A percentile compares a stretch with the other conserved stretches of the same genome.
Evolutionary conservation across 2,329 filamentous ascomycete species (phyloP).

Genomic region (Cryphonectria naterciae): DNA sequence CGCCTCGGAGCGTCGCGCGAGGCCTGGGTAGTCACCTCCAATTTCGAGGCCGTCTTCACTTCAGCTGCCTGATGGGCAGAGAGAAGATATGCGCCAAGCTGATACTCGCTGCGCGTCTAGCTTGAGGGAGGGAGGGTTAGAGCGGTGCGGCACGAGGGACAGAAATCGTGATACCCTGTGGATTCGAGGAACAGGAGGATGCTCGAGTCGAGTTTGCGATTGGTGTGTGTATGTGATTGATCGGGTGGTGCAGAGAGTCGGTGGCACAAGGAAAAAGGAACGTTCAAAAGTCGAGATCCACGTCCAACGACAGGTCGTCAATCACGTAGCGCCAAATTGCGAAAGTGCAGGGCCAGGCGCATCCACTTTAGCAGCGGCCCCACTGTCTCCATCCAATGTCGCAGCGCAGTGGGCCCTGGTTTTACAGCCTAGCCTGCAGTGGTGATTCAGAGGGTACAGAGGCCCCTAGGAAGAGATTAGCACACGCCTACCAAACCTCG

Average conservation of each 20-base stretch:
- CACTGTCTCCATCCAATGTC: conserved; percentile 9
- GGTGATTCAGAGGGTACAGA: background rate
- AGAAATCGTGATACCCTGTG: background rate
- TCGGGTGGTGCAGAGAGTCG: background rate
- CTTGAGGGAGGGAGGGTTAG: background rate
- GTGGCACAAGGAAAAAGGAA: background rate
- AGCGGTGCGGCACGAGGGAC: background rate
- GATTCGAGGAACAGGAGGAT: background rate
- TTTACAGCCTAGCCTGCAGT: conserved; percentile 7
- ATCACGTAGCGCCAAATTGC: conserved; percentile 4
- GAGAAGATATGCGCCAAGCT: background rate
- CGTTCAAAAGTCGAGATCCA: conserved; percentile 5
- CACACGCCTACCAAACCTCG: background rate
- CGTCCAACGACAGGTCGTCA: background rate
- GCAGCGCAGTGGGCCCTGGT: conserved; percentile 4
- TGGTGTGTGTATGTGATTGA: background rate
- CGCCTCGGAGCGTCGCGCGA: background rate
- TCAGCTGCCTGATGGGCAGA: background rate
- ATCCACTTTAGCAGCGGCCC: background rate
- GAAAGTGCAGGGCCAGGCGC: background rate
- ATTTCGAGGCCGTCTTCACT: background rate
- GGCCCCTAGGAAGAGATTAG: background rate
- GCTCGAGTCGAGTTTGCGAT: background rate
- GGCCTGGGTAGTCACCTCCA: background rate
- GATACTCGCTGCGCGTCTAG: conserved; percentile 2